Base-by-base conservation (phyloP, 306 rosid genomes). In the Citrullus amarus region DNA sequence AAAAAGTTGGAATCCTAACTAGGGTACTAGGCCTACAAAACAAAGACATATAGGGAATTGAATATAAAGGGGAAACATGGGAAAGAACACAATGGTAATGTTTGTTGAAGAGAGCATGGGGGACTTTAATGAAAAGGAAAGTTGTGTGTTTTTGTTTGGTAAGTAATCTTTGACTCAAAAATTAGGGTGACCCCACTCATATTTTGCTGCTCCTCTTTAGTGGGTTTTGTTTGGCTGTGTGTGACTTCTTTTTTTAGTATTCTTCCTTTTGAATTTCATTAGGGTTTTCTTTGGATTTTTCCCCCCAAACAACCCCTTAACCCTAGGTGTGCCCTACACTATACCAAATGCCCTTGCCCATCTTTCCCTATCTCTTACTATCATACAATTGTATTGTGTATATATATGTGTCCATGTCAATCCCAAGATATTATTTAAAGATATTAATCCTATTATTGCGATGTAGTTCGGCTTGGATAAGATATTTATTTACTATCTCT, bases 111-210 rank as follows among this genome's bases (percentile, higher is more conserved):
- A 62, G 69, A 62, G 69, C 69, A 28, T 62, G 18, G 43, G 36
- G 41, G 57, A 9, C 0, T 58, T n/a, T 41, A 44, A n/a, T 41
- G 54, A 69, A 69, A 69, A 69, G 28, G 56, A 39, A 44, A 69
- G 56, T 8, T 20, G 17, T 41, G 0, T 53, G 56, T 53, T 53
- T 16, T 38, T 67, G 74, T 67, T 67, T 7, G 30, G 53, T 67
- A 34, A 66, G 30, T 65, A 41, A 67, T 67, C 74, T 67, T 67
- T 67, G 74, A 67, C 74, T 11, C 46, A 67, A n/a, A 17, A 66
- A 38, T 67, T 28, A 20, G 38, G 53, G 6, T 44, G 75, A 18
- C 75, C 75, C 75, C 10, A 69, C n/a, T 20, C 75, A 43, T 69
- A 69, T 69, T 44, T 43, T 69, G 38, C 6, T 69, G 75, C 10